phyloP scores from a whole-genome alignment of 2,329 filamentous ascomycete genomes.

The Fusarium acutatum region DNA sequence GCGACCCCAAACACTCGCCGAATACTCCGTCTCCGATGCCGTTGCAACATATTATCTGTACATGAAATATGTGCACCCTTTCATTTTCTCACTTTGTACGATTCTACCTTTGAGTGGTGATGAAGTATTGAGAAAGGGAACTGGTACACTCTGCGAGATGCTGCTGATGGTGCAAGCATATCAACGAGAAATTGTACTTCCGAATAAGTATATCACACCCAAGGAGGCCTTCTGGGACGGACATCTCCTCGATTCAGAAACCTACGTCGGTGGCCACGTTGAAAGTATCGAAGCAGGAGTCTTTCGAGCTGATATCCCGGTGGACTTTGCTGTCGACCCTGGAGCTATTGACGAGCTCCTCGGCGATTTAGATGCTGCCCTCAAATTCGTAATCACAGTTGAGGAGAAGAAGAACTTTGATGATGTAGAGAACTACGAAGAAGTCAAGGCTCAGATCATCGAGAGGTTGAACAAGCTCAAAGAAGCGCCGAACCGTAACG shows the following conservation, averaged over 20 bases:
- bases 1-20: conserved; percentile 90
- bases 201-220: conserved; percentile 93
- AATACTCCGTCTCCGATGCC: conserved; percentile 98
- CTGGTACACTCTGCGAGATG: conserved; percentile 99
- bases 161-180: conserved; percentile 98
- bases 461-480: conserved; percentile 77
- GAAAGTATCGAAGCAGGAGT: conserved; percentile 99
- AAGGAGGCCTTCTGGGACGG: conserved; percentile 97
- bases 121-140: conserved; percentile 93
- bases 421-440: conserved; percentile 82
- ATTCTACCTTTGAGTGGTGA: conserved; percentile 94
- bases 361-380: conserved; percentile 83
- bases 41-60: conserved; percentile 99
- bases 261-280: conserved; percentile 97
- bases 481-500: conserved; percentile 82
- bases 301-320: conserved; percentile 93
- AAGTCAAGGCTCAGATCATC: conserved; percentile 84
- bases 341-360: conserved; percentile 90
- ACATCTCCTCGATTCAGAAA: conserved; percentile 94
- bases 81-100: conserved; percentile 98
- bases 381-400: conserved; percentile 86
- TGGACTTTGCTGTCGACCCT: conserved; percentile 91
- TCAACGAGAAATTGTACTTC: conserved; percentile 87
- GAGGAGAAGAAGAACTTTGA: conserved; percentile 85
- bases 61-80: conserved; percentile 99